Base-by-base conservation (phyloP, 2,329 filamentous ascomycete genomes). In the Cyphellophora europaea region DNA sequence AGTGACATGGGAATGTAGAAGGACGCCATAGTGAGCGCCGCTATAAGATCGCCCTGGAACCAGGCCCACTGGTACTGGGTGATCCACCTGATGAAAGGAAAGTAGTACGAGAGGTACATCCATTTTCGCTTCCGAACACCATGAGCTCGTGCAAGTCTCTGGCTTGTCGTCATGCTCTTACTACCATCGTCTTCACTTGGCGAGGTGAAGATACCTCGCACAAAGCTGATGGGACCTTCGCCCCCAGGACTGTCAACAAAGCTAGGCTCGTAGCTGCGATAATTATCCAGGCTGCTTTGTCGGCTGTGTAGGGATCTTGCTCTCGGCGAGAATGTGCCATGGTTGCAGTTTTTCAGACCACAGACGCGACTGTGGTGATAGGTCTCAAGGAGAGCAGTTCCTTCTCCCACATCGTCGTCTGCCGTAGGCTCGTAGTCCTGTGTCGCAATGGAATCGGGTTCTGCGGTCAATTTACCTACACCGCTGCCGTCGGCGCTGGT, bases 1-100 rank as follows among this genome's bases (percentile, higher is more conserved):
- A 98, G 72, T 0, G 87, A 82, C 88, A 98, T 95, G 33, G 91
- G 91, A 23, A 98, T 82, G 58, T 98, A 98, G 64, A 98, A 91
- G 16, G 88, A 94, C n/a, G 89, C 85, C 65, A 98, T 81, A n/a
- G 91, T 96, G 43, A 96, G 58, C 32, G 89, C 88, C 6, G 89
- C 82, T 11, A 93, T 68, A 12, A 96, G 63, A 58, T 98, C 91
- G 31, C 91, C 91, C 49, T 80, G 76, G 31, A 96, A 59, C 59
- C 84, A 94, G 3, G 76, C 73, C 71, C 77, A 79, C 49, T 74
- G 77, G 60, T 98, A 98, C 61, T 94, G 85, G 34, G 69, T 71
- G 43, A 93, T 80, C 91, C 91, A 98, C 45, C 81, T 87, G 46
- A 94, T 65, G 42, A 88, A 84, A 0, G 91, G 91, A 30, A 98